Evolutionary conservation across 75 land plant genomes (phyloP), one percentile per base, ranked within the genome.

Genomic region (Selaginella tamariscina): DNA sequence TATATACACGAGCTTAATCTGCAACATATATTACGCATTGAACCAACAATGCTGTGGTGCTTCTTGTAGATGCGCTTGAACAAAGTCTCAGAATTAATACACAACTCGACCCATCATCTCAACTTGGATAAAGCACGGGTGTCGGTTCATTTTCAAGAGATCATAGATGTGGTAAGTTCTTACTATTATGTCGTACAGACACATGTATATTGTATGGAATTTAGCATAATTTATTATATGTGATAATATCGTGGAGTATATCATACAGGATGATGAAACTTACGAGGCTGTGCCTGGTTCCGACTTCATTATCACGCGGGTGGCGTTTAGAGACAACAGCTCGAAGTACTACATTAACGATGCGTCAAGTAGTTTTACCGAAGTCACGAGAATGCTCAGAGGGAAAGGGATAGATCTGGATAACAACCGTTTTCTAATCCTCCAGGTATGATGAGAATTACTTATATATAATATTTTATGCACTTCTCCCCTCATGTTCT

Each of bases 21-120:
- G n/a, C n/a, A n/a, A n/a, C n/a, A n/a, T n/a, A n/a, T n/a, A n/a
- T n/a, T n/a, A n/a, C n/a, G n/a, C n/a, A n/a, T n/a, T n/a, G n/a
- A n/a, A n/a, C n/a, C n/a, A n/a, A n/a, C n/a, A n/a, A n/a, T 72
- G 70, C 77, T 49, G 11, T 11, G 11, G 18, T 49, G 20, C 20
- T 11, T 49, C 54, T 11, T 11, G 11, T 59, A 93, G 98, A 93
- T 93, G 98, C 77, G 98, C 5, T 74, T 93, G 22, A 93, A 93
- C 65, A 93, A 93, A 76, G 98, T 93, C 13, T 86, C 98, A 0
- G 98, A 93, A 74, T 82, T 93, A n/a, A 93, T 93, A 70, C 98
- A 93, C 67, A 93, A 89, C 72, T 93, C 98, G 31, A 83, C 74
- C 63, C 83, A 93, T 71, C 96, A 93, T 75, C 98, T 86, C 66